phyloP scores from a whole-genome alignment of 495 filamentous ascomycete species.

The Penicillium lagena region DNA sequence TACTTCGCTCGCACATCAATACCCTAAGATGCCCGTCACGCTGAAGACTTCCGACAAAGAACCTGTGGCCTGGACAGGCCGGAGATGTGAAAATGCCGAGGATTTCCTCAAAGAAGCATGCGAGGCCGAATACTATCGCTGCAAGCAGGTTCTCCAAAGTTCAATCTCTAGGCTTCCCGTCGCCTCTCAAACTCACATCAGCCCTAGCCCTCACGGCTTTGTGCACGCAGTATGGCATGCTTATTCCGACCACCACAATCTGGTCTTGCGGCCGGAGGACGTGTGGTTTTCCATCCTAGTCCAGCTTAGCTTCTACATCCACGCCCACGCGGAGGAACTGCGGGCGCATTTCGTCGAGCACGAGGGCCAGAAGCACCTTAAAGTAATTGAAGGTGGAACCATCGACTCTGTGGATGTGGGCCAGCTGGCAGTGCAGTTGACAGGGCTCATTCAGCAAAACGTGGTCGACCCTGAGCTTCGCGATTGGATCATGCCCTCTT shows the following conservation, averaged over 20 bases:
- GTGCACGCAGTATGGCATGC: slow-evolving; percentile 43
- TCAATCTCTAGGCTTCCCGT: neutral
- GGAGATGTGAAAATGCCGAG: neutral
- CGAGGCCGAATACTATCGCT: neutral
- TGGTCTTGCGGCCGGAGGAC: slow-evolving; percentile 54
- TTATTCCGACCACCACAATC: slow-evolving; percentile 48
- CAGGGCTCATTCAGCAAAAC: slow-evolving; percentile 23
- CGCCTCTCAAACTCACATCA: slow-evolving; percentile 11
- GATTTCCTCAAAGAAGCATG: neutral
- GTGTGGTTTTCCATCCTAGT: slow-evolving; percentile 54
- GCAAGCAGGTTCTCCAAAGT: neutral
- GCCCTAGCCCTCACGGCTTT: slow-evolving; percentile 42
- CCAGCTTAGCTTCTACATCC: slow-evolving; percentile 49
- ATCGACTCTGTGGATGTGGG: slow-evolving; percentile 13
- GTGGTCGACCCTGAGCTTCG: slow-evolving; percentile 25
- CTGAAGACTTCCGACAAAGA: neutral
- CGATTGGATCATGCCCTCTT: slow-evolving; percentile 35
- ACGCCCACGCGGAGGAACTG: slow-evolving; percentile 39
- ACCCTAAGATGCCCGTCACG: neutral
- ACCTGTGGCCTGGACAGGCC: neutral
- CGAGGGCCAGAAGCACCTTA: slow-evolving; percentile 36
- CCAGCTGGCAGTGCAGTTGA: slow-evolving; percentile 17
- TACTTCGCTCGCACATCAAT: no score
- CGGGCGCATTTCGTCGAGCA: slow-evolving; percentile 36
- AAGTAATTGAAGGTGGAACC: slow-evolving; percentile 2